Percentiles rank a stretch among this genome's conserved stretches.
Conservation (phyloP, 495 filamentous ascomycete genomes). For the Letharia columbiana region DNA sequence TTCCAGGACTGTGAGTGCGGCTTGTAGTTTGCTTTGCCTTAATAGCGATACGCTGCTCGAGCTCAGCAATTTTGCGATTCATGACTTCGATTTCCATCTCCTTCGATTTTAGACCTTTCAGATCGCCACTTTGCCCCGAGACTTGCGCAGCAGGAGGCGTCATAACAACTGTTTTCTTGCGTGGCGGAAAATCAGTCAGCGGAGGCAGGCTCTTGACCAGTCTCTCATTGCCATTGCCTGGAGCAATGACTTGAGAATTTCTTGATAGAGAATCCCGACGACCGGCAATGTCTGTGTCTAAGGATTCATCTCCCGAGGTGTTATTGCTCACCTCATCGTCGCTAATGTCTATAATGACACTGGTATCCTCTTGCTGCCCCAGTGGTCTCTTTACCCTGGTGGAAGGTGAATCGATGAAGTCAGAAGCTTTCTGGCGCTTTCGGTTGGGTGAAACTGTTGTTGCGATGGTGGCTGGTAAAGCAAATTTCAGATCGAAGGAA, state of each 20-base stretch:
- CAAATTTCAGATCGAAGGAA: background rate
- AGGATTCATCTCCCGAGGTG: slow-evolving; percentile 33
- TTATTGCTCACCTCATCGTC: slow-evolving; percentile 48
- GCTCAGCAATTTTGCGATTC: slow-evolving; percentile 66
- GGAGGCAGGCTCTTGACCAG: slow-evolving; percentile 40
- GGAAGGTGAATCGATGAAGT: slow-evolving; percentile 54
- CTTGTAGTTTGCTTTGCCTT: slow-evolving; percentile 44
- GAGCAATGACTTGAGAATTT: background rate
- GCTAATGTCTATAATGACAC: slow-evolving; percentile 67
- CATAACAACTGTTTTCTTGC: slow-evolving; percentile 32
- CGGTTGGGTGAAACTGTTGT: slow-evolving; percentile 23
- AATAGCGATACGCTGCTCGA: slow-evolving; percentile 51
- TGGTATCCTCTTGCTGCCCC: slow-evolving; percentile 33
- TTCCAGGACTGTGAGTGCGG: slow-evolving; percentile 32
- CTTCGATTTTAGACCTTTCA: slow-evolving; percentile 54
- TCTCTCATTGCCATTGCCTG: slow-evolving; percentile 10
- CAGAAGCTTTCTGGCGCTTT: slow-evolving; percentile 80
- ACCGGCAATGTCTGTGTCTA: slow-evolving; percentile 33
- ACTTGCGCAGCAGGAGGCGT: slow-evolving; percentile 33
- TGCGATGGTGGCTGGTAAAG: background rate
- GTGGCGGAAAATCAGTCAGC: slow-evolving; percentile 30
- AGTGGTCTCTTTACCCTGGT: slow-evolving; percentile 55
- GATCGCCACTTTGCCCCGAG: slow-evolving; percentile 30
- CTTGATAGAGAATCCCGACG: slow-evolving; percentile 33
- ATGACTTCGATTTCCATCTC: slow-evolving; percentile 65